Evolutionary conservation across 1,139 yeast genomes (phyloP), one percentile per base, ranked within the genome.

Genomic region (Cylindricascospora bacillispora): DNA sequence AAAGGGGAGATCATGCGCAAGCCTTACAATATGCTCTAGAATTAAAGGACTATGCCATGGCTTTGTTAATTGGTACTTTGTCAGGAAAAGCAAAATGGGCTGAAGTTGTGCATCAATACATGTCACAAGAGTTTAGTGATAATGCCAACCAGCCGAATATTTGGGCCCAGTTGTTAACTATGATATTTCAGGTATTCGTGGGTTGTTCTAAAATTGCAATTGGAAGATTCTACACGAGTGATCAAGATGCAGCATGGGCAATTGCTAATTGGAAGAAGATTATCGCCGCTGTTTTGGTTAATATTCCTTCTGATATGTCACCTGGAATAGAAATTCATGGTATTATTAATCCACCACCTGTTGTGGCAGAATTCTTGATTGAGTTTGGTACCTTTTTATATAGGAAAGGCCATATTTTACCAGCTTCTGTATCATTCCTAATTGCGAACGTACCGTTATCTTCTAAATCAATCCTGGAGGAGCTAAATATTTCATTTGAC

Each of bases 41-140:
- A 2, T 67, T 70, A 35, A 70, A 73, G 10, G 81, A 82, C 39
- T 85, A 85, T 80, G 73, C 93, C 0, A 63, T 85, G 50, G 80
- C 94, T 0, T 53, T 86, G 33, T 55, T 83, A 24, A 60, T 86
- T 34, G 76, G 93, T 1, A 68, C 77, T 35, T 56, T 81, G 11
- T 57, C 72, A 20, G 78, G 92, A 1, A 67, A 69, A 11, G 74
- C 70, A 4, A 62, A 64, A 28, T 78, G 83, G 68, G 59, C 71
- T 5, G 60, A 63, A 19, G 66, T 77, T 9, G 77, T 77, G 1
- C 59, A 63, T 12, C 57, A 60, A 25, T 75, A 69, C 49, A 55
- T 70, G 5, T 46, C 56, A 2, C 55, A 59, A 18, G 72, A 65
- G 25, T 59, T 70, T 24, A 52, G 43, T 15, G 36, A 48, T 56